phyloP scores from a whole-genome alignment of 177 flowering plant genomes.

The Telopea speciosissima region DNA sequence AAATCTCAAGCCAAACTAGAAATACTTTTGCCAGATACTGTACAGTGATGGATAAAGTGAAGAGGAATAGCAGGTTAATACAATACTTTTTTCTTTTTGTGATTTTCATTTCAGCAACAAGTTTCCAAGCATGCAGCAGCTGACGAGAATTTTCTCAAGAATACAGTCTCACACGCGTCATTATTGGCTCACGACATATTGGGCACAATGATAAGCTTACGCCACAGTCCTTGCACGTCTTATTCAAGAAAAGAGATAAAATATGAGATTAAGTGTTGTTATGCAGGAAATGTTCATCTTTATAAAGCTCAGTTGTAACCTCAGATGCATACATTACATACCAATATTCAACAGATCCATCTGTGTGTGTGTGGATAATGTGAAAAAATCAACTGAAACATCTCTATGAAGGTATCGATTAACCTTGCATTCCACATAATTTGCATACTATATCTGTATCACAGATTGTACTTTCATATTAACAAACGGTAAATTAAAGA shows the following conservation, averaged over 20 bases:
- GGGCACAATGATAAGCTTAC: conserved; percentile 51
- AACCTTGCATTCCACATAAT: conserved; percentile 8
- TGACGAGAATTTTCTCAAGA: conserved; percentile 21
- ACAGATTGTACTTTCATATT: background rate
- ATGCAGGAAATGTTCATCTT: background rate
- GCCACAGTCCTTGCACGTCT: conserved; percentile 90
- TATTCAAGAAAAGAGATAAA: background rate
- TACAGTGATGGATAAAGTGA: too few species aligned
- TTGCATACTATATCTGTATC: background rate
- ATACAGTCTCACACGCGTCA: conserved; percentile 56
- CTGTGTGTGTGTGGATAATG: too few species aligned
- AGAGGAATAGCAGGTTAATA: too few species aligned
- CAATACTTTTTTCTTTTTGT: background rate
- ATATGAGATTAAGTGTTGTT: background rate
- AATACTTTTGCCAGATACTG: too few species aligned
- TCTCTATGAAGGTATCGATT: background rate
- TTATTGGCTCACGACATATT: conserved; percentile 63
- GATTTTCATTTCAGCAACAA: background rate
- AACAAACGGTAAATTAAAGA: background rate
- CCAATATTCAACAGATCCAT: background rate
- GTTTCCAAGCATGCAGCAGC: background rate
- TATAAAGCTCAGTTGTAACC: too few species aligned
- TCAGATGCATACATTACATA: too few species aligned
- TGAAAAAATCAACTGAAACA: background rate
- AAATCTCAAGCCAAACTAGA: too few species aligned